Conservation (phyloP, 208 protist genomes). For the Trypanosoma cruzi region DNA sequence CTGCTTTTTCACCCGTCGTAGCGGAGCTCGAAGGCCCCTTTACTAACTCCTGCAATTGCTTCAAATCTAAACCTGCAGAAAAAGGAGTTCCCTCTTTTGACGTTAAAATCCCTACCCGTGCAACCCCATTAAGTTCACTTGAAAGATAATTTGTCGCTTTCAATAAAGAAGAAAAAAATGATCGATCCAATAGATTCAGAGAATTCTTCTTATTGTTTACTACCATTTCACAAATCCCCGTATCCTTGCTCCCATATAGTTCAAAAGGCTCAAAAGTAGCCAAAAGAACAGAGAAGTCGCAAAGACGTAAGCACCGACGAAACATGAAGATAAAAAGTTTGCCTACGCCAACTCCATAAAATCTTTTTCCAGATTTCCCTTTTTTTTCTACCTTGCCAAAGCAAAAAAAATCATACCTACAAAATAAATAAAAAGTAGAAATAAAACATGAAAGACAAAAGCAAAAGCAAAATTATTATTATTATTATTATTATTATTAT, state of each 20-base stretch:
- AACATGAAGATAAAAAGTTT: conserved; percentile 17
- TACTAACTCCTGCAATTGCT: conserved; percentile 17
- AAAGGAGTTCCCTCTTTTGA: conserved; percentile 55
- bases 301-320: conserved; percentile 6
- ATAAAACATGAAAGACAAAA: conserved; percentile 6
- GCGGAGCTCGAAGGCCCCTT: conserved; percentile 14
- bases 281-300: neutral
- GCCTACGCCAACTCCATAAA: neutral
- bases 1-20: neutral
- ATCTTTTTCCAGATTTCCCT: neutral
- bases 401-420: neutral
- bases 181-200: conserved; percentile 58
- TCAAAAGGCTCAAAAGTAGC: conserved; percentile 41
- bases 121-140: conserved; percentile 51
- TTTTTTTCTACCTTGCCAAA: neutral
- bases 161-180: conserved; percentile 43
- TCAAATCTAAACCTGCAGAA: conserved; percentile 61
- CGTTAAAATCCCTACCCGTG: conserved; percentile 56
- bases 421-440: no score
- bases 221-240: conserved; percentile 53
- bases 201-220: conserved; percentile 35
- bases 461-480: neutral
- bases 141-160: conserved; percentile 38
- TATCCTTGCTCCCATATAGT: conserved; percentile 30
- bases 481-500: neutral